Percentiles rank a stretch among this genome's conserved stretches.
Evolutionary conservation across 305 asterid genomes (phyloP).

Genomic region (Lippia alba): DNA sequence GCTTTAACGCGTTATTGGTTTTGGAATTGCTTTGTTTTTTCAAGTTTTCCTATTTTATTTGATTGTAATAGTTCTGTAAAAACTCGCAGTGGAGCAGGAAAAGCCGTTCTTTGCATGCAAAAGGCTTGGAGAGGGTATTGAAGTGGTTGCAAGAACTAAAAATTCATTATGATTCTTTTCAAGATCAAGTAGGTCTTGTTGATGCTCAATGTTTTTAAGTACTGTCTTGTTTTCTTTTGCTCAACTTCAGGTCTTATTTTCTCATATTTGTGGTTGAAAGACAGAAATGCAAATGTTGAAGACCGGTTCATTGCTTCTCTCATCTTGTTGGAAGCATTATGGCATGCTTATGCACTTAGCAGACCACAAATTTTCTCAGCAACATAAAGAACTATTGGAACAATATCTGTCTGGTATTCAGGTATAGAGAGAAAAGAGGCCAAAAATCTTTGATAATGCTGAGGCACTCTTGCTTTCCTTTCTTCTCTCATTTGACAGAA

Average conservation of each 20-base stretch:
- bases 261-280: slow-evolving; percentile 41
- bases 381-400: slow-evolving; percentile 66
- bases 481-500: not conserved
- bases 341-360: slow-evolving; percentile 76
- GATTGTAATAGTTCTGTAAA: not conserved
- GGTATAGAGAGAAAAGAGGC: slow-evolving; percentile 43
- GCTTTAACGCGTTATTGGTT: slow-evolving; percentile 23
- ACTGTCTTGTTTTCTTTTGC: slow-evolving; percentile 18
- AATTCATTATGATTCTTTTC: slow-evolving; percentile 50
- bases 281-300: slow-evolving; percentile 64
- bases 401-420: slow-evolving; percentile 87
- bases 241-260: slow-evolving; percentile 34
- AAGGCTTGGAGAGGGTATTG: slow-evolving; percentile 76
- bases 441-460: not conserved
- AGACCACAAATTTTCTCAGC: slow-evolving; percentile 61
- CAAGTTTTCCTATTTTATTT: not conserved
- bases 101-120: slow-evolving; percentile 86
- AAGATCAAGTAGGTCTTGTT: slow-evolving; percentile 64
- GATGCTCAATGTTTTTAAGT: slow-evolving; percentile 34
- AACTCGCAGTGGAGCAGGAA: slow-evolving; percentile 84
- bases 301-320: slow-evolving; percentile 75
- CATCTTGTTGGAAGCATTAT: slow-evolving; percentile 97
- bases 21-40: not conserved
- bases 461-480: not conserved
- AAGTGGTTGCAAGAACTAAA: slow-evolving; percentile 78